Evolutionary conservation across 169 alveolate genomes (phyloP), one percentile per base, ranked within the genome.

Genomic region (Plasmodium gaboni): DNA sequence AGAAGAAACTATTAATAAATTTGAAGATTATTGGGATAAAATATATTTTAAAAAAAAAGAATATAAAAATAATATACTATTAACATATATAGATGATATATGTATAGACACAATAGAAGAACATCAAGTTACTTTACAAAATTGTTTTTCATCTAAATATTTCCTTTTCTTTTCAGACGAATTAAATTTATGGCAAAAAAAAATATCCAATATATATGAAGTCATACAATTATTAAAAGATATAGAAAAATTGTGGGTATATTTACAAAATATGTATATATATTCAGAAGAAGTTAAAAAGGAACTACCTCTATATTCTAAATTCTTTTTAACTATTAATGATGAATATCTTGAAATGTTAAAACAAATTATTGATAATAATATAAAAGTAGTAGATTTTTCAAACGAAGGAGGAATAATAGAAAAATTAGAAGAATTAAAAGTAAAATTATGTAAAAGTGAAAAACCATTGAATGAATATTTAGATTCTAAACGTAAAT

Each of bases 261-360:
- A 97, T 97, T 92, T 98, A 86, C 99, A 98, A 96, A 98, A 98
- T 76, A 94, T 98, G 85, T 98, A 97, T 94, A 97, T 98, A 61
- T 95, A 96, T 93, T 96, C 99, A 46, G 99, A 97, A 87, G 99
- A 98, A 95, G 99, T 98, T 88, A 98, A 97, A 95, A 97, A 96
- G 93, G 99, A 98, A 94, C 94, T 98, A 28, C 99, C 99, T 5
- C 95, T 95, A 59, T 99, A 97, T 92, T 94, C 98, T 7, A 98
- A 97, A 92, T 95, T 96, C 74, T 98, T 98, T 93, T 97, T 96
- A 64, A 97, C 96, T 59, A 97, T 98, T 59, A 99, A 98, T 88
- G 96, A 93, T 92, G 98, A 94, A 89, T 98, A 97, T 89, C 97
- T 97, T 91, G 97, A 95, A 78, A 96, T 98, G 59, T 83, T 98